These are phyloP conservation scores for Mycena crocata DNA, from an alignment of 768 basidiomycete species.

Conservation along the genomic window DNA sequence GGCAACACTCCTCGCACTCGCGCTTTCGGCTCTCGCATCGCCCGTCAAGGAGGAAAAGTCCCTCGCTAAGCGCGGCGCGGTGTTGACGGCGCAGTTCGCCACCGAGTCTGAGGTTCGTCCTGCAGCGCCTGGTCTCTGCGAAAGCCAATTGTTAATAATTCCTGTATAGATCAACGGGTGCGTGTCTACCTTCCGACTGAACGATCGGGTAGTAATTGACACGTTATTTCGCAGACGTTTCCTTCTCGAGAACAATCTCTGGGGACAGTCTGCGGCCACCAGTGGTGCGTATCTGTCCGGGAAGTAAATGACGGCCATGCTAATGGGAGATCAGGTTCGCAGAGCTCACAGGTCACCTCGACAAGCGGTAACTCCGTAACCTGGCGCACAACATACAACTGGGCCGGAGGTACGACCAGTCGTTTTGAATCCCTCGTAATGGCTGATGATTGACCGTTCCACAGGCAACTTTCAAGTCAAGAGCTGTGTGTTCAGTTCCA, in stretches of 20 bases:
- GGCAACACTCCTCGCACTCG: constrained; percentile 8
- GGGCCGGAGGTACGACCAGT: constrained; percentile 47
- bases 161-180: constrained; percentile 12
- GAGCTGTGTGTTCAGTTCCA: constrained; percentile 43
- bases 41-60: constrained; percentile 1
- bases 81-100: constrained; percentile 43
- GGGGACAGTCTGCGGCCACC: constrained; percentile 43
- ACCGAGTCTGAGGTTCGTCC: constrained; percentile 44
- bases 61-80: constrained; percentile 41
- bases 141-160: neutral
- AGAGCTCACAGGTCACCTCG: constrained; percentile 44
- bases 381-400: constrained; percentile 49
- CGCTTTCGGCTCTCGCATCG: neutral
- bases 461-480: constrained; percentile 40
- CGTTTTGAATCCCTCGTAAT: neutral
- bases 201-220: neutral
- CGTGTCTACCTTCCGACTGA: neutral
- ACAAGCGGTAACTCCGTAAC: constrained; percentile 42
- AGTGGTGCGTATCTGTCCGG: constrained; percentile 36
- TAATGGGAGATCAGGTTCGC: constrained; percentile 45
- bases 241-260: constrained; percentile 45
- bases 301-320: too few species aligned
- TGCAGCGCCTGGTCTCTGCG: neutral
- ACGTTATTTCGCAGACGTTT: neutral
- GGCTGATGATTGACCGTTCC: neutral